A percentile compares a stretch with the other conserved stretches of the same genome.
These are phyloP conservation scores for Fonsecaea nubica DNA, from an alignment of 2,329 filamentous ascomycete species.

Conservation along the genomic window DNA sequence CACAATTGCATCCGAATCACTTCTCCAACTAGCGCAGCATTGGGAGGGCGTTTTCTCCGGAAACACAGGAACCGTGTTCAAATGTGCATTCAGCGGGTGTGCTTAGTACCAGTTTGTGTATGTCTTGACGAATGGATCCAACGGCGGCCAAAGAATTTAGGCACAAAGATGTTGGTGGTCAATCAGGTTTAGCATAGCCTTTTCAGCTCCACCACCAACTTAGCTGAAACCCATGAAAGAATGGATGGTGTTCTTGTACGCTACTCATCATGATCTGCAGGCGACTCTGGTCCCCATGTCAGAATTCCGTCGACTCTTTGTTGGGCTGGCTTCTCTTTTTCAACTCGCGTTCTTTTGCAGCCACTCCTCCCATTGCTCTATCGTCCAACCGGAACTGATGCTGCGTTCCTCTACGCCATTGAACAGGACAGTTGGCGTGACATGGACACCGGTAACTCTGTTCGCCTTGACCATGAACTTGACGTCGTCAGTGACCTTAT, in stretches of 20 bases:
- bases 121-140: conserved; percentile 33
- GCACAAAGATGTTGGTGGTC: conserved; percentile 30
- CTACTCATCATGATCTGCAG: neutral
- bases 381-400: conserved; percentile 78
- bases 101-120: conserved; percentile 34
- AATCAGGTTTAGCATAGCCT: conserved; percentile 33
- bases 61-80: conserved; percentile 27
- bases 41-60: conserved; percentile 37
- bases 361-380: conserved; percentile 86
- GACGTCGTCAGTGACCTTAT: conserved; percentile 81
- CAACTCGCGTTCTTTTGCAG: conserved; percentile 69
- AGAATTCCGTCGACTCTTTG: neutral
- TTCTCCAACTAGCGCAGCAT: conserved; percentile 36
- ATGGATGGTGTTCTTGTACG: conserved; percentile 8
- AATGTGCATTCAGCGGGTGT: conserved; percentile 37
- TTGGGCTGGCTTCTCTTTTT: conserved; percentile 3
- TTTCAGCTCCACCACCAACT: conserved; percentile 9
- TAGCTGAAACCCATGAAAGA: neutral
- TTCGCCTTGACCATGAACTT: conserved; percentile 80
- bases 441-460: conserved; percentile 80
- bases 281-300: neutral
- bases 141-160: conserved; percentile 23
- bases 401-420: conserved; percentile 79
- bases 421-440: conserved; percentile 88
- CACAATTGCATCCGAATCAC: conserved; percentile 17